These are phyloP conservation scores for Fusarium equiseti DNA, from an alignment of 2,329 filamentous ascomycete species.

Conservation along the genomic window DNA sequence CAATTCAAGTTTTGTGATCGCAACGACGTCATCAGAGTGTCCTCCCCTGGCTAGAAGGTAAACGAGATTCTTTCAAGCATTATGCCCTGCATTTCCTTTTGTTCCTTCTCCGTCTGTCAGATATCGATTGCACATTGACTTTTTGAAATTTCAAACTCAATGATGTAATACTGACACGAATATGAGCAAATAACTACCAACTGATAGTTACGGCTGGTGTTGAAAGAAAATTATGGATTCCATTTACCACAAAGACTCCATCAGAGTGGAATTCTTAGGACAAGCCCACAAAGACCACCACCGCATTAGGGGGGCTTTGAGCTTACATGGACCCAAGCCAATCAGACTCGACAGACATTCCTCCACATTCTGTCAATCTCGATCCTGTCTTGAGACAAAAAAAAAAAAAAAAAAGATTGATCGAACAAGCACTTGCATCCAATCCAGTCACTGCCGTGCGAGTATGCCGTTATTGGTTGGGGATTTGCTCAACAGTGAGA, in stretches of 20 bases:
- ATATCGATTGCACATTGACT: slow-evolving; percentile 15
- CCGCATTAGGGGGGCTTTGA: slow-evolving; percentile 28
- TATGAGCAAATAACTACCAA: neutral
- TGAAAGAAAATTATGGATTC: slow-evolving; percentile 15
- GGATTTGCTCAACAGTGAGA: slow-evolving; percentile 21
- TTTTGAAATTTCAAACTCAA: neutral
- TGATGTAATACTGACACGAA: slow-evolving; percentile 23
- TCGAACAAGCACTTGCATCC: slow-evolving; percentile 17
- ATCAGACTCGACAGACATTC: slow-evolving; percentile 31
- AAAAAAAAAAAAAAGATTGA: slow-evolving; percentile 11
- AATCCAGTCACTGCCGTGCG: slow-evolving; percentile 26
- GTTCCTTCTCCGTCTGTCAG: neutral
- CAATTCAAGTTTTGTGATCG: slow-evolving; percentile 23
- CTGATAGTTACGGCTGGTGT: neutral
- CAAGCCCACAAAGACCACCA: slow-evolving; percentile 8
- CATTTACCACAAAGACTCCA: slow-evolving; percentile 21
- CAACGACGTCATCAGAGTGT: slow-evolving; percentile 39
- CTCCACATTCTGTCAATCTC: slow-evolving; percentile 44
- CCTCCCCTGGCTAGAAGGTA: slow-evolving; percentile 2
- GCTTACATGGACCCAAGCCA: slow-evolving; percentile 39
- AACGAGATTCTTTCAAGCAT: slow-evolving; percentile 4
- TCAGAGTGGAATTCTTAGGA: slow-evolving; percentile 34
- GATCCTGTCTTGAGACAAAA: slow-evolving; percentile 36
- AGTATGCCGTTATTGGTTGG: slow-evolving; percentile 20
- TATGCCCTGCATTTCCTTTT: slow-evolving; percentile 1